These are phyloP conservation scores for Ceratopteris richardii DNA, from an alignment of 75 land plant genomes.

Conservation along the genomic window DNA sequence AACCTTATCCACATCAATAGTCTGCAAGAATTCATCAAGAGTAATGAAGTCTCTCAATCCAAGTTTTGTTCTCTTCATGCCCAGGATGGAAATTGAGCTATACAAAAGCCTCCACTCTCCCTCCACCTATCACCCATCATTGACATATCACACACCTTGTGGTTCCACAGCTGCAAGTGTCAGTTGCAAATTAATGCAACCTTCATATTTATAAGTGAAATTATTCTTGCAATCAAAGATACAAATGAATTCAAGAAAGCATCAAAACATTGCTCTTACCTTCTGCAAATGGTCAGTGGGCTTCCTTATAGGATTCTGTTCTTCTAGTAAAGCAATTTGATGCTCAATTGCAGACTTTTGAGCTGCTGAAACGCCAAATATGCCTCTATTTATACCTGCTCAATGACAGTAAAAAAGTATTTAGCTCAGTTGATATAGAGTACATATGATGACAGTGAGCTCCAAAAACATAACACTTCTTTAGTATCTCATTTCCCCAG, in stretches of 20 bases:
- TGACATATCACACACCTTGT: neutral
- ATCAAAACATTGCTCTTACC: slow-evolving; percentile 26
- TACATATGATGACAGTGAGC: no score
- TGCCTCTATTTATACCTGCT: slow-evolving; percentile 79
- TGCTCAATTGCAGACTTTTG: slow-evolving; percentile 69
- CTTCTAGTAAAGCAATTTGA: slow-evolving; percentile 53
- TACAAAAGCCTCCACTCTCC: slow-evolving; percentile 87
- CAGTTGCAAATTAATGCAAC: neutral
- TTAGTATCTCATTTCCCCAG: no score
- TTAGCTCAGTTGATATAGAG: no score
- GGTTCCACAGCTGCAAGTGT: neutral
- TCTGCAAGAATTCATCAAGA: slow-evolving; percentile 74
- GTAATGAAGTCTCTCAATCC: slow-evolving; percentile 81
- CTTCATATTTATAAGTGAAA: neutral
- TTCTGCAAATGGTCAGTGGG: slow-evolving; percentile 58
- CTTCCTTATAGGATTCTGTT: slow-evolving; percentile 48
- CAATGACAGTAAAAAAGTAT: no score
- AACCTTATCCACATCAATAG: slow-evolving; percentile 61
- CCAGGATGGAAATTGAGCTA: slow-evolving; percentile 84
- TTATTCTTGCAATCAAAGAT: neutral
- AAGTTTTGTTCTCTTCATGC: slow-evolving; percentile 79
- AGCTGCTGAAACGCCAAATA: slow-evolving; percentile 63
- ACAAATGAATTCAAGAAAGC: neutral
- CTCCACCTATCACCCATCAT: slow-evolving; percentile 36
- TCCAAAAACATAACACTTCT: no score